Evolutionary conservation across 352 stramenopile species (phyloP).

Genomic region (Phytopythium ostracodes): DNA sequence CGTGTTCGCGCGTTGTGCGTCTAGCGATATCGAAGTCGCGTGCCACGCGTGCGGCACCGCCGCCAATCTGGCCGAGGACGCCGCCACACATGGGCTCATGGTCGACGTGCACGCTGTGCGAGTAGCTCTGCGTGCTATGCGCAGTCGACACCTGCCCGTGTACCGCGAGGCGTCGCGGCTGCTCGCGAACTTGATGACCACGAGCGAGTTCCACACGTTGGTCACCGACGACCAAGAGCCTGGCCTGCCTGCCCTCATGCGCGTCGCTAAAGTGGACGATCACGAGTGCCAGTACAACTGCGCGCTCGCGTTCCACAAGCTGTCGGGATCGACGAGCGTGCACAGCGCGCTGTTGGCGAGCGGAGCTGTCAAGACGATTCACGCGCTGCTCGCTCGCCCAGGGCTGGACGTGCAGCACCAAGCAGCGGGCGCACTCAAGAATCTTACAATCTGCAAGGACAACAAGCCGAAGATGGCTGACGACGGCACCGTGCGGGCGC

Average conservation of each 20-base stretch:
- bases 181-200: conserved; percentile 89
- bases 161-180: conserved; percentile 91
- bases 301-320: conserved; percentile 87
- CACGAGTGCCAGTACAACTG: conserved; percentile 91
- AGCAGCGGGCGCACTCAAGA: conserved; percentile 89
- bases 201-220: conserved; percentile 76
- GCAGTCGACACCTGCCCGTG: conserved; percentile 84
- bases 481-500: conserved; percentile 67
- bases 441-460: conserved; percentile 86
- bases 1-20: conserved; percentile 74
- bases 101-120: conserved; percentile 87
- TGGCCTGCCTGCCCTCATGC: conserved; percentile 80
- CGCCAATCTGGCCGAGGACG: conserved; percentile 90
- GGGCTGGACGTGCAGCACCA: conserved; percentile 84
- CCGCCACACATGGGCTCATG: conserved; percentile 77
- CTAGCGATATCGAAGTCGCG: conserved; percentile 87
- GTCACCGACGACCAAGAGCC: conserved; percentile 60
- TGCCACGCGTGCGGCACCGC: conserved; percentile 89
- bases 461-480: conserved; percentile 89
- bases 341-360: conserved; percentile 67
- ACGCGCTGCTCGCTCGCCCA: conserved; percentile 62
- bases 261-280: conserved; percentile 87
- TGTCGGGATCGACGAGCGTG: conserved; percentile 65
- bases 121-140: conserved; percentile 84
- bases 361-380: conserved; percentile 59